Evolutionary conservation across 345 rosid species (phyloP).

Genomic region (Aethionema arabicum): DNA sequence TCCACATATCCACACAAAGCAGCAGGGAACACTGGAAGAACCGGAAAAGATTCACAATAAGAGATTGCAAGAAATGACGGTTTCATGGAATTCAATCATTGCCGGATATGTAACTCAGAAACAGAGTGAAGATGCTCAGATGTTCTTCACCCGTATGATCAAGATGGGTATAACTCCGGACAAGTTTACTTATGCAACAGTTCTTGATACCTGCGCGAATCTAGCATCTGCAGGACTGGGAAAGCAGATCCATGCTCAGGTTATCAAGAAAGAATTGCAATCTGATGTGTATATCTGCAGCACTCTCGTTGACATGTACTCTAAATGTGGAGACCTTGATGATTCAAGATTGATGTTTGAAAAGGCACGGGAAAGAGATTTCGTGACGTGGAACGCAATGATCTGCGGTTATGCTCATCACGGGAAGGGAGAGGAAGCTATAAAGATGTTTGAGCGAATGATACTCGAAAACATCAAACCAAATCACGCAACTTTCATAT

Average conservation of each 20-base stretch:
- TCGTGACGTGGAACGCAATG: conserved; percentile 94
- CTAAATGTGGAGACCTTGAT: conserved; percentile 82
- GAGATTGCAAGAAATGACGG: conserved; percentile 51
- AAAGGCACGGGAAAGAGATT: conserved; percentile 61
- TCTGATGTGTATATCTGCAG: conserved; percentile 76
- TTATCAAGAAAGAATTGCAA: conserved; percentile 70
- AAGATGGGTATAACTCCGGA: conserved; percentile 64
- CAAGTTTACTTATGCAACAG: conserved; percentile 76
- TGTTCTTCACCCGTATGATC: conserved; percentile 62
- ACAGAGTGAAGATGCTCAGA: conserved; percentile 83
- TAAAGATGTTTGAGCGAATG: conserved; percentile 64
- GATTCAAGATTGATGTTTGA: conserved; percentile 71
- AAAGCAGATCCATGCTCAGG: conserved; percentile 81
- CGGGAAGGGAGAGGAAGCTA: conserved; percentile 77
- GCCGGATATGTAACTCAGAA: conserved; percentile 68
- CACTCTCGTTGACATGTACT: conserved; percentile 94
- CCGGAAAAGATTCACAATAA: conserved; percentile 60
- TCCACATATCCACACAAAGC: conserved; percentile 66
- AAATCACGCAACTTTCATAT: conserved; percentile 78
- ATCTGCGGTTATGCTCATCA: conserved; percentile 85
- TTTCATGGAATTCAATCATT: conserved; percentile 65
- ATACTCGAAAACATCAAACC: conserved; percentile 52
- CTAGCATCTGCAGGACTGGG: conserved; percentile 77
- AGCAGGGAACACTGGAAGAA: conserved; percentile 51
- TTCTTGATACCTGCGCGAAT: conserved; percentile 87